Evolutionary conservation across 2,329 filamentous ascomycete genomes (phyloP), one percentile per base, ranked within the genome.

Genomic region (Aureobasidium uvarum): DNA sequence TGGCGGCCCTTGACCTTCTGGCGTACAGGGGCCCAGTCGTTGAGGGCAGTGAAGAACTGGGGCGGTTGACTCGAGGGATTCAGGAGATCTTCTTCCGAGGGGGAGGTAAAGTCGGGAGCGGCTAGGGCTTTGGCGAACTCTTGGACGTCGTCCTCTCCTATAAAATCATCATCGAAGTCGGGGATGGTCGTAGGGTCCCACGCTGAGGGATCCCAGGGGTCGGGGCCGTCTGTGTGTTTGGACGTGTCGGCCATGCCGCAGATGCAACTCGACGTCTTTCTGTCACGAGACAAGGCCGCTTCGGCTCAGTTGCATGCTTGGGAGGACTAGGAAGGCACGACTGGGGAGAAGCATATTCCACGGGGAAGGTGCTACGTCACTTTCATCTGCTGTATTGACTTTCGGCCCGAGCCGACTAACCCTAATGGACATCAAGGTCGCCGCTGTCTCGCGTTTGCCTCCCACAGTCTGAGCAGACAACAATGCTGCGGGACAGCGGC

Each of bases 21-120:
- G 70, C 90, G 88, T 14, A 98, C 86, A 0, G 95, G 95, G 18
- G 91, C 88, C 95, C 95, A 99, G 80, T 99, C 95, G 76, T 96
- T 96, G 74, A 96, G 86, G 46, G 95, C 94, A 3, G 91, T 90
- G 72, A 98, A 91, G 74, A 93, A 92, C 69, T 76, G 64, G 67
- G 71, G 67, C 73, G 78, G 74, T 71, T 76, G 65, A 77, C 79
- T 64, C 78, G 80, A 69, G 70, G 81, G 67, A 72, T 75, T 68
- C 58, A 77, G 72, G 50, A 75, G 79, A 76, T 89, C 87, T 56
- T 83, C 78, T 56, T 85, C 81, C 14, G 84, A 87, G 41, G 89
- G 87, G 46, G 88, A 83, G 1, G 86, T 66, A 36, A 65, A 85
- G 68, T 96, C 92, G 0, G 93, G 92, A 1, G 90, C 91, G n/a